These are phyloP conservation scores for Agaricales sp. DNA, from an alignment of 1,284 basidiomycete species.

Conservation along the genomic window DNA sequence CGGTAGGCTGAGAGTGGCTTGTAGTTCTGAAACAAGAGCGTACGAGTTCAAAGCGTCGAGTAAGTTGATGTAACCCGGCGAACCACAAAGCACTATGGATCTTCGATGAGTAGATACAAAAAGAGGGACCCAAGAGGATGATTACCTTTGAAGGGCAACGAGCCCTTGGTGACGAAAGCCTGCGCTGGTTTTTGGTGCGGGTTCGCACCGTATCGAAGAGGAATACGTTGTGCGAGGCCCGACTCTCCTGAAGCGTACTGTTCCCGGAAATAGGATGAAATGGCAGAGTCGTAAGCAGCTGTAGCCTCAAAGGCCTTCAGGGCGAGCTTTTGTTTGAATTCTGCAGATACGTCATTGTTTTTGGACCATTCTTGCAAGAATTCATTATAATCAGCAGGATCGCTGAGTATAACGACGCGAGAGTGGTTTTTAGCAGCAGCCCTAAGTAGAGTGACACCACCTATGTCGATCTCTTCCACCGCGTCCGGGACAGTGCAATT, in stretches of 20 bases:
- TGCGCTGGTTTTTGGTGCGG: conserved; percentile 99
- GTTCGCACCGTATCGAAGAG: conserved; percentile 94
- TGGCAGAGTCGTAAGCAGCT: conserved; percentile 90
- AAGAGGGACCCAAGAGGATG: conserved; percentile 6
- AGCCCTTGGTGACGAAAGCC: conserved; percentile 85
- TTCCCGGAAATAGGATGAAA: conserved; percentile 93
- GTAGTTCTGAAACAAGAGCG: conserved; percentile 91
- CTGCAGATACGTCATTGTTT: conserved; percentile 61
- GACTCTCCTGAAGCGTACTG: conserved; percentile 83
- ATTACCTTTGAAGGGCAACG: conserved; percentile 89
- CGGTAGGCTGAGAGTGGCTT: conserved; percentile 77
- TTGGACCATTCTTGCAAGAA: conserved; percentile 74
- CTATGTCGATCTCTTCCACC: conserved; percentile 98
- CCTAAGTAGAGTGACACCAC: conserved; percentile 94
- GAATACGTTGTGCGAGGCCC: conserved; percentile 71
- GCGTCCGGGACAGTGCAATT: conserved; percentile 87
- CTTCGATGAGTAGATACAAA: conserved; percentile 3
- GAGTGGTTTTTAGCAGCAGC: conserved; percentile 99
- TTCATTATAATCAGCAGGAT: conserved; percentile 85
- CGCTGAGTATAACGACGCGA: conserved; percentile 86
- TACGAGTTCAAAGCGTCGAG: conserved; percentile 97
- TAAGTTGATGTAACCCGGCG: conserved; percentile 99
- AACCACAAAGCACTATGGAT: conserved; percentile 73
- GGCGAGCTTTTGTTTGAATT: conserved; percentile 72
- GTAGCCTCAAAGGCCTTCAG: conserved; percentile 98